These are phyloP conservation scores for Sugiyamaella grinbergsii DNA, from an alignment of 1,139 yeast genomes.

Conservation along the genomic window DNA sequence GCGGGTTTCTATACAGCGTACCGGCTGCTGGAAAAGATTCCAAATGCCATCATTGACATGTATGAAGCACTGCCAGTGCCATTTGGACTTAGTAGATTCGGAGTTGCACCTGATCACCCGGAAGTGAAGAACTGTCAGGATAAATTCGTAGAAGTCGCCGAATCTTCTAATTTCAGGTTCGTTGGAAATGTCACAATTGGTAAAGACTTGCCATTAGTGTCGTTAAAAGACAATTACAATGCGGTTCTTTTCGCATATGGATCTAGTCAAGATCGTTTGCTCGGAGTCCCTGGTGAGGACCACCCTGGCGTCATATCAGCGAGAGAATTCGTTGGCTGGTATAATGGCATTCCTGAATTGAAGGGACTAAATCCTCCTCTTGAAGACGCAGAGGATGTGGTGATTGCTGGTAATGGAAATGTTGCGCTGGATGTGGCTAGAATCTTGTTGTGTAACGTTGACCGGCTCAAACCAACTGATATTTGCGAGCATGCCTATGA, in stretches of 20 bases:
- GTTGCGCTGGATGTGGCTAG: slow-evolving; percentile 95
- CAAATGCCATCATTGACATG: slow-evolving; percentile 44
- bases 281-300: slow-evolving; percentile 63
- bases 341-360: slow-evolving; percentile 81
- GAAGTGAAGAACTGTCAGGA: slow-evolving; percentile 84
- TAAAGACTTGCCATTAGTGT: slow-evolving; percentile 52
- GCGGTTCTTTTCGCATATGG: slow-evolving; percentile 84
- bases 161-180: slow-evolving; percentile 54
- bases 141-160: slow-evolving; percentile 66
- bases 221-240: slow-evolving; percentile 61
- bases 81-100: slow-evolving; percentile 85
- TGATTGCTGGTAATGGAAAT: slow-evolving; percentile 94
- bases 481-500: slow-evolving; percentile 64
- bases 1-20: slow-evolving; percentile 93
- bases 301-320: slow-evolving; percentile 74
- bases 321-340: slow-evolving; percentile 91
- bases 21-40: slow-evolving; percentile 59
- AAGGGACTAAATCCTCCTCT: slow-evolving; percentile 54
- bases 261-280: slow-evolving; percentile 61
- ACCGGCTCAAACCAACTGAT: slow-evolving; percentile 62
- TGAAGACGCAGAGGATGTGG: slow-evolving; percentile 62
- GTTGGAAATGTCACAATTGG: slow-evolving; percentile 78
- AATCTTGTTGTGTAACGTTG: slow-evolving; percentile 60
- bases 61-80: slow-evolving; percentile 89
- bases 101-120: slow-evolving; percentile 99